Evolutionary conservation across 345 rosid species (phyloP), one percentile per base, ranked within the genome.

Genomic region (Eucalyptus sp.): DNA sequence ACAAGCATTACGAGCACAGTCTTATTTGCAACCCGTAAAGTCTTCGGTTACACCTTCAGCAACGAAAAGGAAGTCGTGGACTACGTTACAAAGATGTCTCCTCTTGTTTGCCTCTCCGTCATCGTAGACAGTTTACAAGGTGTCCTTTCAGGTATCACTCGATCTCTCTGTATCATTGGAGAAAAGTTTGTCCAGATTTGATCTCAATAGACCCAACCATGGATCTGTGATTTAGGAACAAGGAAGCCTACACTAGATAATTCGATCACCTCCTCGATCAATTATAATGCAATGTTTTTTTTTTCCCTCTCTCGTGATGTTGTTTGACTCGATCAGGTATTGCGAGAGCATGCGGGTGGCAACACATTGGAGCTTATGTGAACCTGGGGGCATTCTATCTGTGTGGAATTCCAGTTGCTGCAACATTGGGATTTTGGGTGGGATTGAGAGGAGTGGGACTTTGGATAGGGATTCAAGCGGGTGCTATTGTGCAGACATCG

Each of bases 311-410:
- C 8, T 33, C 4, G 46, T 37, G 46, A 76, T 76, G 46, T 20
- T 76, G 83, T 37, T 76, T 76, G 2, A 25, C 83, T 76, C 14
- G 15, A 76, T 76, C 86, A 96, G 98, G 99, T 51, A 90, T 96
- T 90, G 96, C 97, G 12, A 96, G 98, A 90, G 99, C 95, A 81
- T 94, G 95, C 33, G 99, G 99, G 60, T 96, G 99, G 99, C 99
- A 97, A 91, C 91, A 96, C 60, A 91, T 95, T 48, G 99, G 98
- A 86, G 99, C 98, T 41, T 94, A 91, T 90, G 92, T 97, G 14
- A 97, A 96, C 91, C 94, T 96, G 18, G 97, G 91, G 52, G 95
- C 99, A n/a, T 92, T 90, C 86, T 97, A 97, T 90, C 88, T 94
- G 12, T 94, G 93, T 87, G 99, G 99, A 49, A 90, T 96, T 89